phyloP scores from a whole-genome alignment of 495 filamentous ascomycete species.

The Podospora sp. region DNA sequence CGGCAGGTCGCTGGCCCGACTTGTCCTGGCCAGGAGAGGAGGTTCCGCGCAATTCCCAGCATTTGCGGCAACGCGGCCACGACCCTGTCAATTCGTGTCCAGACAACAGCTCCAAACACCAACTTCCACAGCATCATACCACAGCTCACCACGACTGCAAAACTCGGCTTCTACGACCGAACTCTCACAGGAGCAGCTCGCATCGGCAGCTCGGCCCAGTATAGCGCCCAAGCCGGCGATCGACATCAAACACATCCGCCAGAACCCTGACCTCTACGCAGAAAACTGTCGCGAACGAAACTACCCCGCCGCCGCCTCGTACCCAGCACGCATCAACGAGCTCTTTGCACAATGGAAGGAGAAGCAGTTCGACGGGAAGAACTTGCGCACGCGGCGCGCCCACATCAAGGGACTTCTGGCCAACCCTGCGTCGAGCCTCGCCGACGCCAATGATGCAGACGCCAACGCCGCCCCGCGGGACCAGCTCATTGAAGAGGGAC shows the following conservation, averaged over 20 bases:
- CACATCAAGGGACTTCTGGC: slow-evolving; percentile 51
- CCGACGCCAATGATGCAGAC: slow-evolving; percentile 36
- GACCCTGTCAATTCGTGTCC: not conserved
- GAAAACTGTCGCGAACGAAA: slow-evolving; percentile 85
- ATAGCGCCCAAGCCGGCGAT: slow-evolving; percentile 79
- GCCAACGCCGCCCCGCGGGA: slow-evolving; percentile 43
- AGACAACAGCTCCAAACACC: not conserved
- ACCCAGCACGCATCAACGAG: slow-evolving; percentile 68
- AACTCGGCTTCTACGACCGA: not conserved
- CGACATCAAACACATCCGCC: slow-evolving; percentile 86
- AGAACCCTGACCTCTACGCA: slow-evolving; percentile 74
- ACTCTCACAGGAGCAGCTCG: not conserved
- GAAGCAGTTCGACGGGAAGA: slow-evolving; percentile 56
- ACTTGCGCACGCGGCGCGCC: slow-evolving; percentile 62
- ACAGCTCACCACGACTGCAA: not conserved
- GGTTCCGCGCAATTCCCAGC: not conserved
- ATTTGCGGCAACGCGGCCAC: not conserved
- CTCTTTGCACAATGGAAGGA: slow-evolving; percentile 68
- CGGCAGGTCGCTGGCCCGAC: slow-evolving; percentile 1
- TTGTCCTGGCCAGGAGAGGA: not conserved
- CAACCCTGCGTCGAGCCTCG: slow-evolving; percentile 42
- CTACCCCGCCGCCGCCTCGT: slow-evolving; percentile 66
- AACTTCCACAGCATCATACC: not conserved
- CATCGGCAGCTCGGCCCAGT: slow-evolving; percentile 33
- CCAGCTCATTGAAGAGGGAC: slow-evolving; percentile 65